phyloP scores from a whole-genome alignment of 176 grass and related monocot species.

The Musa itinerans region DNA sequence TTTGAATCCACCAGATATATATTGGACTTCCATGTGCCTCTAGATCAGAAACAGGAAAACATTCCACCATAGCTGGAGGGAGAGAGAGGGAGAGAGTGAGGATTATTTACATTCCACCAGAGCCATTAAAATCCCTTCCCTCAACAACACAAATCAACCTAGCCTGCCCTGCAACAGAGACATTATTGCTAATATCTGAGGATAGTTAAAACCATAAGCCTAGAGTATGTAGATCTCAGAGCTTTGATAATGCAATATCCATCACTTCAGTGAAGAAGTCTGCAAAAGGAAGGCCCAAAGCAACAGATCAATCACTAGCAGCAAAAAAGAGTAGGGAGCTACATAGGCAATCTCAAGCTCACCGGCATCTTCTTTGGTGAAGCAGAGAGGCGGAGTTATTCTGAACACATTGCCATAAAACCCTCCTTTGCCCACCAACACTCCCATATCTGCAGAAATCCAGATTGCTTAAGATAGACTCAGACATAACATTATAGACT shows the following conservation, averaged over 20 bases:
- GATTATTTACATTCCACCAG: too few species aligned
- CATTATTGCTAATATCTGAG: not conserved
- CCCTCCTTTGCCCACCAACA: constrained; percentile 86
- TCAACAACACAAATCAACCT: too few species aligned
- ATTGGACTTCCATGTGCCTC: too few species aligned
- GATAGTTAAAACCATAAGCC: not conserved
- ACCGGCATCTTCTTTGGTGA: constrained; percentile 93
- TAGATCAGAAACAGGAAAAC: too few species aligned
- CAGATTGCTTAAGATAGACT: not conserved
- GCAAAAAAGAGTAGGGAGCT: not conserved
- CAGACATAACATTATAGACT: not conserved
- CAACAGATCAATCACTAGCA: not conserved
- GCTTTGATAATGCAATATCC: constrained; percentile 74
- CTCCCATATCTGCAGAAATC: constrained; percentile 59
- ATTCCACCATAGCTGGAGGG: too few species aligned
- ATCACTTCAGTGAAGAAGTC: constrained; percentile 75
- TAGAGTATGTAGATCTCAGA: constrained; percentile 25
- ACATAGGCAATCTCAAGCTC: not conserved
- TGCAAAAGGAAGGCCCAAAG: constrained; percentile 27
- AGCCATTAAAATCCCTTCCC: too few species aligned
- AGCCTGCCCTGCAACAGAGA: not conserved
- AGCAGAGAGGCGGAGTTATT: constrained; percentile 88
- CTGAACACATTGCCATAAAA: constrained; percentile 97
- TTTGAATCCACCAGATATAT: too few species aligned
- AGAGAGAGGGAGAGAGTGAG: too few species aligned